Percentiles rank a stretch among this genome's conserved stretches.
These are phyloP conservation scores for Eimeria maxima DNA, from an alignment of 169 alveolate genomes.

Conservation along the genomic window DNA sequence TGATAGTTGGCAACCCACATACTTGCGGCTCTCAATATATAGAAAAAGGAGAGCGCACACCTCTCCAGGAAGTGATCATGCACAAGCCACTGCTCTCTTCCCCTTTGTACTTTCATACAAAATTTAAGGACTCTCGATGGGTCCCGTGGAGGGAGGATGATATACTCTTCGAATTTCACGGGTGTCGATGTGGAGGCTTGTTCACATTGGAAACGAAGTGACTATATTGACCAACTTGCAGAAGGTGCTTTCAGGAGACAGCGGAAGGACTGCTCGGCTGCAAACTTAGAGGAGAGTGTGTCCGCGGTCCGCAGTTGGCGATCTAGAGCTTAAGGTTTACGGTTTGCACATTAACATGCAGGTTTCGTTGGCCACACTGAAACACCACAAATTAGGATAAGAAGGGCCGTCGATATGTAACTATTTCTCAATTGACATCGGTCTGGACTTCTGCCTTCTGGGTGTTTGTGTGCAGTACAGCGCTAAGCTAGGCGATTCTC, in stretches of 20 bases:
- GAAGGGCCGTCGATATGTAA: not conserved
- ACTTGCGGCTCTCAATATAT: conserved; percentile 12
- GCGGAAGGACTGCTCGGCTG: not conserved
- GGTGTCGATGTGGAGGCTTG: not conserved
- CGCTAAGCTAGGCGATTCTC: not conserved
- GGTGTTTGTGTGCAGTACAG: not conserved
- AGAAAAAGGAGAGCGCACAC: not conserved
- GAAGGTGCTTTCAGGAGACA: not conserved
- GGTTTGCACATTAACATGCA: not conserved
- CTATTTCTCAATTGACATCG: not conserved
- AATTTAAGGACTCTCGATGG: not conserved
- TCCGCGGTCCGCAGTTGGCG: too few species aligned
- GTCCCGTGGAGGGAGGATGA: conserved; percentile 35
- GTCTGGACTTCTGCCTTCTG: not conserved
- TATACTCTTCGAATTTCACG: not conserved
- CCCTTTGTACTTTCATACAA: not conserved
- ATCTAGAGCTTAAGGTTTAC: too few species aligned
- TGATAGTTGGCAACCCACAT: not conserved
- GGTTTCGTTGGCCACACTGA: not conserved
- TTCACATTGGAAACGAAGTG: not conserved
- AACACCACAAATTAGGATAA: not conserved
- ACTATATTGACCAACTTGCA: not conserved
- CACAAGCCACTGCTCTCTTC: not conserved
- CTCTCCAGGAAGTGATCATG: not conserved
- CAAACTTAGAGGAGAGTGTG: too few species aligned